Conservation (phyloP, 2,329 filamentous ascomycete species). For the Paecilomyces dactylethromorphus region DNA sequence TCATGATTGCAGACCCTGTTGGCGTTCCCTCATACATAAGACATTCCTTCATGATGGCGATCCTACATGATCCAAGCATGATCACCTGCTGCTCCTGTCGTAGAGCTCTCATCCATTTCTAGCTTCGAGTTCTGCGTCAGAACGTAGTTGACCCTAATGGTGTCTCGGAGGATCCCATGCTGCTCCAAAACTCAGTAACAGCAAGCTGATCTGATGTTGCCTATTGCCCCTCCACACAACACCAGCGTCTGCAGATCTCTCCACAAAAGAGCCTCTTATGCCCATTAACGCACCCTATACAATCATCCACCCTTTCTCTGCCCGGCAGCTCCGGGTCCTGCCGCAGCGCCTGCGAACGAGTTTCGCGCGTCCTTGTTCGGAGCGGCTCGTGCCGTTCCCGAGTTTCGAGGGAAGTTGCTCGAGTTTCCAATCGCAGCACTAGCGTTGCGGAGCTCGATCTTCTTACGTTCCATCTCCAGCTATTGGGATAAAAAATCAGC, state of each 20-base stretch:
- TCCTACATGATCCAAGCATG: background rate
- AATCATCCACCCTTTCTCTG: conserved; percentile 25
- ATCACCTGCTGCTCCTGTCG: background rate
- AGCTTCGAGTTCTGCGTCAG: background rate
- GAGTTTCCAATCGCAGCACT: conserved; percentile 30
- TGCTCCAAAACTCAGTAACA: background rate
- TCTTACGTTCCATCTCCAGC: conserved; percentile 44
- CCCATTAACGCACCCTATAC: background rate
- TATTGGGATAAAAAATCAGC: conserved; percentile 10
- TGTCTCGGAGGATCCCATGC: background rate
- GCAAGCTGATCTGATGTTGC: background rate
- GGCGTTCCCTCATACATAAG: background rate
- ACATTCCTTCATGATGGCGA: background rate
- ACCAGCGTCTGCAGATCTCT: too few species aligned
- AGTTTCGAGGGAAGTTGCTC: conserved; percentile 17
- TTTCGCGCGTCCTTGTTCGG: conserved; percentile 10
- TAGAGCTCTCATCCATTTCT: background rate
- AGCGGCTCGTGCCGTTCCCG: background rate
- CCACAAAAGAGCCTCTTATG: too few species aligned
- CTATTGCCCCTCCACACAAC: background rate
- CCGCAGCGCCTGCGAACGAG: conserved; percentile 9
- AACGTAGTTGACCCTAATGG: background rate
- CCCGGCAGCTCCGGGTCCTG: conserved; percentile 18
- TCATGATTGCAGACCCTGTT: background rate
- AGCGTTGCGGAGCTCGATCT: conserved; percentile 38